A percentile compares a stretch with the other conserved stretches of the same genome.
Evolutionary conservation across 345 rosid genomes (phyloP).

Genomic region (Isatis tinctoria): DNA sequence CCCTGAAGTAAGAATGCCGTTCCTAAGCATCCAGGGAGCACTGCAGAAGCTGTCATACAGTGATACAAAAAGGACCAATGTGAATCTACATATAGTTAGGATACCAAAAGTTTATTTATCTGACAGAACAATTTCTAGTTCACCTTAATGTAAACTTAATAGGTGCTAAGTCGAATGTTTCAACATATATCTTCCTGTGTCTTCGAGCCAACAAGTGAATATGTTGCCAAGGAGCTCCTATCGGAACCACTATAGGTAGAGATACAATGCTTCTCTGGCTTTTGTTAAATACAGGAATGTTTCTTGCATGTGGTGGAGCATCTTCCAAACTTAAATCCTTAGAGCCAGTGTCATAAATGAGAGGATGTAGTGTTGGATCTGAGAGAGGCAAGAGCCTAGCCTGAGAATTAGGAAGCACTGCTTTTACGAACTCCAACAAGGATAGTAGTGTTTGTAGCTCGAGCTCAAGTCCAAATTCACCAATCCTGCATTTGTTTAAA

Average conservation of each 20-base stretch:
- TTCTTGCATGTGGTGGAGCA: slow-evolving; percentile 36
- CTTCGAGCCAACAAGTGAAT: slow-evolving; percentile 79
- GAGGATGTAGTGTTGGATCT: slow-evolving; percentile 44
- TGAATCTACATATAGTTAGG: slow-evolving; percentile 17
- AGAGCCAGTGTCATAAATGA: slow-evolving; percentile 37
- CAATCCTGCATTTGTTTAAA: slow-evolving; percentile 54
- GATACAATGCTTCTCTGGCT: slow-evolving; percentile 37
- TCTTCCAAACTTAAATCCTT: slow-evolving; percentile 37
- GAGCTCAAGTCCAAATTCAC: slow-evolving; percentile 80
- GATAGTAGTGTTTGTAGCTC: slow-evolving; percentile 75
- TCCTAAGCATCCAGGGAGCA: slow-evolving; percentile 86
- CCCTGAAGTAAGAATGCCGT: slow-evolving; percentile 65
- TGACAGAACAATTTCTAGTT: slow-evolving; percentile 9
- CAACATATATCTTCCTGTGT: slow-evolving; percentile 78
- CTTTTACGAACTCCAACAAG: slow-evolving; percentile 60
- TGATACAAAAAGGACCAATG: slow-evolving; percentile 17
- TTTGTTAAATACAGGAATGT: slow-evolving; percentile 35
- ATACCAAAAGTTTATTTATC: slow-evolving; percentile 9
- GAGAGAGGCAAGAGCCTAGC: slow-evolving; percentile 51
- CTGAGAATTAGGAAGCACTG: slow-evolving; percentile 59
- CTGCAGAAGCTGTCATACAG: slow-evolving; percentile 81
- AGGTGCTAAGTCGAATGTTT: slow-evolving; percentile 73
- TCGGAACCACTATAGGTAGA: slow-evolving; percentile 70
- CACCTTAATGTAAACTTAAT: slow-evolving; percentile 76
- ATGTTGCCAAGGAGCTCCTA: slow-evolving; percentile 97